A percentile compares a stretch with the other conserved stretches of the same genome.
These are phyloP conservation scores for Fusarium globosum DNA, from an alignment of 2,329 filamentous ascomycete species.

Conservation along the genomic window DNA sequence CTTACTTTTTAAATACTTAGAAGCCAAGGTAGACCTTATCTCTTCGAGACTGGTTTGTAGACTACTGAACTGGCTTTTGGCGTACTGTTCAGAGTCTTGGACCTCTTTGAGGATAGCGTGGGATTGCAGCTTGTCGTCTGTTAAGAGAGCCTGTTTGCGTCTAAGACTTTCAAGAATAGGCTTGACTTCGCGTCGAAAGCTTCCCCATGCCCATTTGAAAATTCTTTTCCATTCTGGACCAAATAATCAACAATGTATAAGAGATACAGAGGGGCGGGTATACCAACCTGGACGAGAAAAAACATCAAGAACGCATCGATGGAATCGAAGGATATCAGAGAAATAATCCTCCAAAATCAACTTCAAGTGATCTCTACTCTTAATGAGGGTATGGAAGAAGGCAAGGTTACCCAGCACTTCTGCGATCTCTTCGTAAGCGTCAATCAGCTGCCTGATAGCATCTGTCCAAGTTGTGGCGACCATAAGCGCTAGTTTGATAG, in stretches of 20 bases:
- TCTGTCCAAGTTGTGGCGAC: neutral
- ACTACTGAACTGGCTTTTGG: rapidly evolving
- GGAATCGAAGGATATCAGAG: neutral
- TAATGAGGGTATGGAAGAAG: neutral
- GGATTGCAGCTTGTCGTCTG: neutral
- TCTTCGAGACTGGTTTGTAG: rapidly evolving
- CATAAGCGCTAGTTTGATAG: constrained; percentile 9
- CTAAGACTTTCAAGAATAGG: neutral
- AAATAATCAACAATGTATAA: rapidly evolving
- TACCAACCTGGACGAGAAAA: neutral
- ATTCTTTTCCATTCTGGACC: rapidly evolving
- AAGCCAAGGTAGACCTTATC: neutral
- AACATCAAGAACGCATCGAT: neutral
- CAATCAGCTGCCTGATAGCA: neutral
- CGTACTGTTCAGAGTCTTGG: neutral
- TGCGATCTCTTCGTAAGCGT: neutral
- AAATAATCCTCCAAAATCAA: neutral
- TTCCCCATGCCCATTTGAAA: rapidly evolving
- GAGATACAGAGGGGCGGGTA: rapidly evolving
- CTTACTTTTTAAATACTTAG: rapidly evolving
- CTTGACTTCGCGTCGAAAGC: rapidly evolving
- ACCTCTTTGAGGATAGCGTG: neutral
- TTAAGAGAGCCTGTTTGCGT: neutral
- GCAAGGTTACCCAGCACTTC: rapidly evolving
- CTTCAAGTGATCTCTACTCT: neutral